A percentile compares a stretch with the other conserved stretches of the same genome.
Conservation (phyloP, 2,329 filamentous ascomycete species). For the Aphanoascus verrucosus region DNA sequence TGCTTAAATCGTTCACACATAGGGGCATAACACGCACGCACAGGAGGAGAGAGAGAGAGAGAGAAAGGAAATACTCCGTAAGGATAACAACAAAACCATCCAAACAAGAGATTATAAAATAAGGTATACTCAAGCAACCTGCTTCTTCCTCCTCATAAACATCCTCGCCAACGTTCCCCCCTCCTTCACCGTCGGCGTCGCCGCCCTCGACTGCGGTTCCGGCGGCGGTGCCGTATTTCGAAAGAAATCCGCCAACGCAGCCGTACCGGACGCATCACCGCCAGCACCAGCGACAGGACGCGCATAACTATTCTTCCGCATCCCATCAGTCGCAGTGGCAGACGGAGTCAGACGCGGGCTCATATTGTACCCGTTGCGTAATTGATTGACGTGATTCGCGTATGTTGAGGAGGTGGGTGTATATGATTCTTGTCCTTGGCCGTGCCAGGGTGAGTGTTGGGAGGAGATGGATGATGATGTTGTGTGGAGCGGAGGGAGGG, state of each 20-base stretch:
- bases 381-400: conserved; percentile 29
- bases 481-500: conserved; percentile 21
- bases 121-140: conserved; percentile 14
- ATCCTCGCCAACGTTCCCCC: conserved; percentile 19
- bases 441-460: not conserved
- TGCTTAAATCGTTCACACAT: conserved; percentile 1
- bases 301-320: not conserved
- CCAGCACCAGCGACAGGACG: not conserved
- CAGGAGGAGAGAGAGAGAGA: not conserved
- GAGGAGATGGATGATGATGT: conserved; percentile 15
- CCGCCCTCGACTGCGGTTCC: conserved; percentile 11
- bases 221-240: conserved; percentile 44
- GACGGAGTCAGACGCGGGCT: conserved; percentile 1
- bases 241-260: conserved; percentile 63
- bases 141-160: conserved; percentile 23
- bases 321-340: not conserved
- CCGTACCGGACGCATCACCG: conserved; percentile 36
- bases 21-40: conserved; percentile 5
- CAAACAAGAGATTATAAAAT: too few relatives aligned
- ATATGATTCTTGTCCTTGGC: not conserved
- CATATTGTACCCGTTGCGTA: conserved; percentile 21
- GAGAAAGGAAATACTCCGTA: not conserved
- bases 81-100: not conserved
- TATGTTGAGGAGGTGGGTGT: conserved; percentile 23
- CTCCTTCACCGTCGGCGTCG: conserved; percentile 12